These are phyloP conservation scores for Neopestalotiopsis sp. DNA, from an alignment of 2,329 filamentous ascomycete species.

Conservation along the genomic window DNA sequence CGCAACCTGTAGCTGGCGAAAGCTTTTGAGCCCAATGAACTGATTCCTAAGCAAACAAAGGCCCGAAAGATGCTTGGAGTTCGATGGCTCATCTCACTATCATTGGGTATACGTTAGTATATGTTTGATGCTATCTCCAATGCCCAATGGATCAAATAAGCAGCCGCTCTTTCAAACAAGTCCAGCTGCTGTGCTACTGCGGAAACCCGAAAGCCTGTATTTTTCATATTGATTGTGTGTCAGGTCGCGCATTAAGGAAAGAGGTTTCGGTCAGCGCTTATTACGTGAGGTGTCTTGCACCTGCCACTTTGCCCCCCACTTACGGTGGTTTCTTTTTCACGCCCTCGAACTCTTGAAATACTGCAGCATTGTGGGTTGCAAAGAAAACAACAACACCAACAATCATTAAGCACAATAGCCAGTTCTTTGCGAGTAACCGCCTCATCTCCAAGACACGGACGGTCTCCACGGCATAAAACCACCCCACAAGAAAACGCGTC, in stretches of 20 bases:
- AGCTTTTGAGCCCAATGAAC: too few relatives aligned
- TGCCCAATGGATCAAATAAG: neutral
- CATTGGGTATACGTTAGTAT: neutral
- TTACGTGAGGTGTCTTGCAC: neutral
- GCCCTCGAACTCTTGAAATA: neutral
- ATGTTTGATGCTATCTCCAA: neutral
- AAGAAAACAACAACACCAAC: too few relatives aligned
- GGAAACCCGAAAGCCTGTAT: neutral
- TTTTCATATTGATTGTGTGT: neutral
- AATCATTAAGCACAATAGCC: neutral
- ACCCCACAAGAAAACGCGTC: conserved; percentile 18
- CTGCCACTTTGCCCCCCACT: neutral
- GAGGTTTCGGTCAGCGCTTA: neutral
- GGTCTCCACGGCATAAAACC: neutral
- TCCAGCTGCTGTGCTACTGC: neutral
- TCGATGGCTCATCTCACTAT: too few relatives aligned
- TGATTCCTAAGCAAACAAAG: too few relatives aligned
- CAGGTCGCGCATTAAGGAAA: neutral
- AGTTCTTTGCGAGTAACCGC: neutral
- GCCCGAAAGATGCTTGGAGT: too few relatives aligned
- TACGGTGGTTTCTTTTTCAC: neutral
- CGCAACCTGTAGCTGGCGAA: too few relatives aligned
- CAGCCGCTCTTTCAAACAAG: neutral
- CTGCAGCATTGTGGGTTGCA: neutral
- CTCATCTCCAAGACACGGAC: neutral